These are phyloP conservation scores for Podaxis rugospora DNA, from an alignment of 768 basidiomycete species.

Conservation along the genomic window DNA sequence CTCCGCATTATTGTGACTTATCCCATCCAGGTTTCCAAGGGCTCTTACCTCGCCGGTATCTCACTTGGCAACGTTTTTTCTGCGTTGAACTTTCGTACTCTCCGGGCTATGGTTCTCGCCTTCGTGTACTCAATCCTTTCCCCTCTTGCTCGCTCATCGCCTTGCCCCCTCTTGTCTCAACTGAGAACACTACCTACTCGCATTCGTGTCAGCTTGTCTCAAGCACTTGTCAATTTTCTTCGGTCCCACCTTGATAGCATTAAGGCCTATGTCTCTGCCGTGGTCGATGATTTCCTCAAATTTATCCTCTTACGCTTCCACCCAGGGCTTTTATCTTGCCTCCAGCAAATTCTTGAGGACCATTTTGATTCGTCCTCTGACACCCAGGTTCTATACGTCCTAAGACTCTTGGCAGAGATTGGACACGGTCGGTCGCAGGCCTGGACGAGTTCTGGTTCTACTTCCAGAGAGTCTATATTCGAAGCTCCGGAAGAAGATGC, in stretches of 20 bases:
- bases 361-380: background rate
- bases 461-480: background rate
- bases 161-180: background rate
- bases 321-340: background rate
- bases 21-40: background rate
- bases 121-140: background rate
- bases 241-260: background rate
- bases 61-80: background rate
- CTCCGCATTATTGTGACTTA: background rate
- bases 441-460: background rate
- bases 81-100: background rate
- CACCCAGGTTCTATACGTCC: background rate
- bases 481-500: background rate
- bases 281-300: background rate
- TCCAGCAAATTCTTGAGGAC: background rate
- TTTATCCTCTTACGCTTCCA: background rate
- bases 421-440: background rate
- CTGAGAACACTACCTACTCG: background rate
- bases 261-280: background rate
- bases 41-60: background rate
- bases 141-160: background rate
- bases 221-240: background rate
- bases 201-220: background rate
- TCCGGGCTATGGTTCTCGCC: background rate
- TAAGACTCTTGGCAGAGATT: background rate